Base-by-base conservation (phyloP, 768 basidiomycete species). In the Tulasnella sp. region DNA sequence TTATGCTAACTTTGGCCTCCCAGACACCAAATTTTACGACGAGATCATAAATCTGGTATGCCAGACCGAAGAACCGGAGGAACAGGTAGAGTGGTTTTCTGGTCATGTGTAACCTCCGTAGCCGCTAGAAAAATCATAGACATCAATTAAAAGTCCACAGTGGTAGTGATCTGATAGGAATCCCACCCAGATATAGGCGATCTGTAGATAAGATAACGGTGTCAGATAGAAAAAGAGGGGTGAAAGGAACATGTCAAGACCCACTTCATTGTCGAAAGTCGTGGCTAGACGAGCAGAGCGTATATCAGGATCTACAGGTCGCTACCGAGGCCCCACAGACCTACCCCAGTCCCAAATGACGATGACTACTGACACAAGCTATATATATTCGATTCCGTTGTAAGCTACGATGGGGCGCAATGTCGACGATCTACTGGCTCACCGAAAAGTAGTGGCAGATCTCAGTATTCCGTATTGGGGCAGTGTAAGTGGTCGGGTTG, bases 41-140 rank as follows among this genome's bases (percentile, higher is more conserved):
- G 17, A 59, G 30, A 30, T 59, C 56, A 24, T 51, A 59, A 15
- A 49, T 50, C 21, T 59, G 56, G 13, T 49, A 59, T 27, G 30
- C 24, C 10, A 59, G 24, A 3, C 56, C 56, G 9, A 19, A 19
- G 27, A 49, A 59, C 4, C 56, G 47, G 3, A 59, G 26, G 2
- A 59, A 24, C 23, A 59, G 44, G 32, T 59, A 59, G 10, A 59
- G 44, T 23, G 56, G 56, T 19, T 59, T 59, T 1, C 56, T 45
- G 9, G 56, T 42, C 54, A 56, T 56, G n/a, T 42, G 38, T 41
- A 34, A 42, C 21, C 43, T 42, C 43, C 43, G 19, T 45, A 26
- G 32, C 41, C 54, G 34, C 34, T 38, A 15, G 15, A 15, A 5
- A 15, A 38, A 15, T 38, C 15, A 38, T n/a, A n/a, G n/a, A n/a